A percentile compares a stretch with the other conserved stretches of the same genome.
Conservation (phyloP, 2,329 filamentous ascomycete species). For the Fusarium transvaalense region DNA sequence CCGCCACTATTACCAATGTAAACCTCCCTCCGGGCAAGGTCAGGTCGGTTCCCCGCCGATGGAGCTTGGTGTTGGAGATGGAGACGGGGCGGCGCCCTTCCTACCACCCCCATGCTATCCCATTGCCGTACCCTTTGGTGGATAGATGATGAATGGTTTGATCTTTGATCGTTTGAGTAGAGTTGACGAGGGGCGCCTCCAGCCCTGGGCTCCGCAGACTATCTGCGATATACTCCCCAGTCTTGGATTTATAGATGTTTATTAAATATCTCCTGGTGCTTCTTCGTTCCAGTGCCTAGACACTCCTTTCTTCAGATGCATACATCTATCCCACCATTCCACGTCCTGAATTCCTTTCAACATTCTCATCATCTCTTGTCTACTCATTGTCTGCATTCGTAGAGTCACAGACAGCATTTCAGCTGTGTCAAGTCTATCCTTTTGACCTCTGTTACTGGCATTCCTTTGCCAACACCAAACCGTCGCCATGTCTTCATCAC, state of each 20-base stretch:
- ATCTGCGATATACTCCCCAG: conserved; percentile 51
- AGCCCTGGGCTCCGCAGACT: conserved; percentile 51
- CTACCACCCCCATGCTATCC: conserved; percentile 45
- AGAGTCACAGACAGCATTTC: conserved; percentile 48
- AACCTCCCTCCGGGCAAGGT: conserved; percentile 48
- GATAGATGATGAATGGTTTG: conserved; percentile 48
- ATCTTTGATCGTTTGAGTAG: conserved; percentile 53
- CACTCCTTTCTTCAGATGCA: conserved; percentile 52
- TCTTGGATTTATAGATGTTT: conserved; percentile 57
- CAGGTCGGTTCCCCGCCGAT: conserved; percentile 46
- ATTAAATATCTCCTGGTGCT: conserved; percentile 50
- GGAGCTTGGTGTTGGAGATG: conserved; percentile 21
- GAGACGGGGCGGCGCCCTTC: conserved; percentile 39
- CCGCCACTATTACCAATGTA: conserved; percentile 43
- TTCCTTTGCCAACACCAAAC: conserved; percentile 47
- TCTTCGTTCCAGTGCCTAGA: conserved; percentile 56
- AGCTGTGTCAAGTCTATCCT: conserved; percentile 47
- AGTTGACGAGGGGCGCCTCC: conserved; percentile 44
- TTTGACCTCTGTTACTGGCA: conserved; percentile 49
- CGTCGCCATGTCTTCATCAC: conserved; percentile 54
- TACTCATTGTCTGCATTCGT: conserved; percentile 51
- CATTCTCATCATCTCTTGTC: conserved; percentile 57
- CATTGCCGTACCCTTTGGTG: conserved; percentile 45
- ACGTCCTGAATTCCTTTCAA: conserved; percentile 59
- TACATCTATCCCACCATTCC: conserved; percentile 60